phyloP scores from a whole-genome alignment of 1,284 basidiomycete species.

The Fomitopsis betulina region DNA sequence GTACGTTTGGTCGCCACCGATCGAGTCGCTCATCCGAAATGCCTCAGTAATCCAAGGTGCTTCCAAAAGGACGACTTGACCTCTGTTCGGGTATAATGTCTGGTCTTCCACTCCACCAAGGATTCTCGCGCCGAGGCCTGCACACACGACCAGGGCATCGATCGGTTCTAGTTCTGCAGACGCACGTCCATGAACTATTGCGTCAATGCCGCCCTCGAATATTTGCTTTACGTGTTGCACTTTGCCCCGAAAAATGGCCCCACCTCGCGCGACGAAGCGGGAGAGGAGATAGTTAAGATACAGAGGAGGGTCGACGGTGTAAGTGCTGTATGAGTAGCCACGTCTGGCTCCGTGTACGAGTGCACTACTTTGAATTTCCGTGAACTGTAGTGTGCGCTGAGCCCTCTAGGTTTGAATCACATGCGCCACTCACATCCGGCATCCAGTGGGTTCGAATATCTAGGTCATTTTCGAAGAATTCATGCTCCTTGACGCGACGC shows the following conservation, averaged over 20 bases:
- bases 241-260: constrained; percentile 47
- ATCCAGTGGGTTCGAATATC: constrained; percentile 46
- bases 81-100: constrained; percentile 46
- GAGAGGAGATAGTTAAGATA: constrained; percentile 68
- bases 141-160: constrained; percentile 63
- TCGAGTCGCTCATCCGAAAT: constrained; percentile 42
- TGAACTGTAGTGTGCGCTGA: constrained; percentile 38
- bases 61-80: constrained; percentile 44
- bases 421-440: constrained; percentile 48
- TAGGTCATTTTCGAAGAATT: constrained; percentile 48
- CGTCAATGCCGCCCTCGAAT: constrained; percentile 50
- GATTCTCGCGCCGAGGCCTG: constrained; percentile 47
- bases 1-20: constrained; percentile 55
- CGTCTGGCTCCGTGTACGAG: constrained; percentile 38
- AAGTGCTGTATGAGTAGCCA: constrained; percentile 56
- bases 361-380: constrained; percentile 37
- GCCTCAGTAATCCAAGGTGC: constrained; percentile 59
- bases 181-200: constrained; percentile 29
- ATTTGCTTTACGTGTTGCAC: constrained; percentile 66
- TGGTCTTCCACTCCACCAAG: constrained; percentile 44
- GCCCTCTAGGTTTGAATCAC: not conserved
- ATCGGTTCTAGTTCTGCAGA: constrained; percentile 16
- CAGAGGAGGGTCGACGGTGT: constrained; percentile 64
- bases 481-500: constrained; percentile 53
- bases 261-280: constrained; percentile 58